phyloP scores from a whole-genome alignment of 177 flowering plant genomes.

The Telopea speciosissima region DNA sequence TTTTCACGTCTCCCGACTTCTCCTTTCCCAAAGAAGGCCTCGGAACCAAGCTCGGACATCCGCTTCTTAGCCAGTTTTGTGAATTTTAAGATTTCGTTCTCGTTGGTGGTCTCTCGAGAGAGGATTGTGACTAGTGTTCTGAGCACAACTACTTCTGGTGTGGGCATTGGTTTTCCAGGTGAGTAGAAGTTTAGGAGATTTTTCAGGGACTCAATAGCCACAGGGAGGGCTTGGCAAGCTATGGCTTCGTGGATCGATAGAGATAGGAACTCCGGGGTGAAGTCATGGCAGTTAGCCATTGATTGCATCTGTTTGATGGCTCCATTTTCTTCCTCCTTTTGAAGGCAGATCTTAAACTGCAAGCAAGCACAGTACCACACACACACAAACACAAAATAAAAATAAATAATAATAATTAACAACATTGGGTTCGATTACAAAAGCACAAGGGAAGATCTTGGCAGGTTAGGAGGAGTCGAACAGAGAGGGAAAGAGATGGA shows the following conservation, averaged over 20 bases:
- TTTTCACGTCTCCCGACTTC: constrained; percentile 73
- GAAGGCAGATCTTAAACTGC: constrained; percentile 84
- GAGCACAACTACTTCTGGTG: constrained; percentile 64
- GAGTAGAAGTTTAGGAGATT: constrained; percentile 54
- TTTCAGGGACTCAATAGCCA: constrained; percentile 69
- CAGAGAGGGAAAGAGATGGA: constrained; percentile 15
- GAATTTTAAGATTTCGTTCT: constrained; percentile 49
- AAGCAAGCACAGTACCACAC: background rate
- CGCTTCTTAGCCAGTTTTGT: constrained; percentile 43
- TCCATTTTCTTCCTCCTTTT: constrained; percentile 48
- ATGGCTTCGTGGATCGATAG: constrained; percentile 93
- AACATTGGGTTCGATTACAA: background rate
- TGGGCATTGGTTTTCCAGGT: constrained; percentile 55
- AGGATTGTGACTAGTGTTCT: constrained; percentile 66
- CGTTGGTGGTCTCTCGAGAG: constrained; percentile 37
- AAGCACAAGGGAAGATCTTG: background rate
- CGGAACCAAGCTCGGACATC: constrained; percentile 52
- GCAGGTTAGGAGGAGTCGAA: background rate
- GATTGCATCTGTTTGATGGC: constrained; percentile 67
- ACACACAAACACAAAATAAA: no score
- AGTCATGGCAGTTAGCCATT: constrained; percentile 77
- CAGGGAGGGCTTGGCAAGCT: constrained; percentile 69
- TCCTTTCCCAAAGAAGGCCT: constrained; percentile 66
- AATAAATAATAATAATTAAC: background rate
- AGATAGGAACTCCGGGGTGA: constrained; percentile 73